Evolutionary conservation across 73 alveolate species (phyloP), one percentile per base, ranked within the genome.

Genomic region (Effrenium voratum): DNA sequence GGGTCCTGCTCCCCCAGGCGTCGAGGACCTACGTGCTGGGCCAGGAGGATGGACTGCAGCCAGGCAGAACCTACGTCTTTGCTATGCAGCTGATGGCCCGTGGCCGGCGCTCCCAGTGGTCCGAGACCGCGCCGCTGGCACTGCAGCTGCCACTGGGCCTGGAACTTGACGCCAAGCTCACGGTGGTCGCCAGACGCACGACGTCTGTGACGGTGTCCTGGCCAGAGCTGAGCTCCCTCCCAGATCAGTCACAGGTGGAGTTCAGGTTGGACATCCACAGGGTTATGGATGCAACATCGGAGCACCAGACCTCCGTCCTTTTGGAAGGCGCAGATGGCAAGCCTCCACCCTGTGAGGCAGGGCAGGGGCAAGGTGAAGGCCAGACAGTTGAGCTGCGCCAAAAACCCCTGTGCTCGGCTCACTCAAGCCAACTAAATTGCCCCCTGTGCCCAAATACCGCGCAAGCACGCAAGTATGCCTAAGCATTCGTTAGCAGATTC

Each of bases 41-140:
- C 66, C 77, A 90, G 45, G 73, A 46, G 10, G 57, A 68, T 16
- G 95, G 95, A 22, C 55, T 90, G 28, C 52, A 66, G 46, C 41
- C 44, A 24, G 96, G 46, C 41, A 66, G 32, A 26, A 90, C 41
- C 72, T 90, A 68, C 47, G 44, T 90, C 32, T 90, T 90, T 46
- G 30, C 96, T 36, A 57, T 75, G 73, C 96, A 90, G 55, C 79
- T 90, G 85, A 52, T 90, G 47, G n/a, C 96, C 2, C 72, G 6
- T 10, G n/a, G 55, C 22, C 96, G 96, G 34, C 96, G 96, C 19
- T 90, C 96, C 2, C 96, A 90, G 24, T 90, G 96, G 96, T 90
- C 96, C 13, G 96, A 90, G 24, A 90, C 72, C 43, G 38, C 55
- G 10, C 72, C 96, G 36, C 30, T 90, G 30, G 12, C 30, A 40